Percentiles rank a stretch among this genome's conserved stretches.
Conservation (phyloP, 805 yeast species). For the Danielia reshetovae region DNA sequence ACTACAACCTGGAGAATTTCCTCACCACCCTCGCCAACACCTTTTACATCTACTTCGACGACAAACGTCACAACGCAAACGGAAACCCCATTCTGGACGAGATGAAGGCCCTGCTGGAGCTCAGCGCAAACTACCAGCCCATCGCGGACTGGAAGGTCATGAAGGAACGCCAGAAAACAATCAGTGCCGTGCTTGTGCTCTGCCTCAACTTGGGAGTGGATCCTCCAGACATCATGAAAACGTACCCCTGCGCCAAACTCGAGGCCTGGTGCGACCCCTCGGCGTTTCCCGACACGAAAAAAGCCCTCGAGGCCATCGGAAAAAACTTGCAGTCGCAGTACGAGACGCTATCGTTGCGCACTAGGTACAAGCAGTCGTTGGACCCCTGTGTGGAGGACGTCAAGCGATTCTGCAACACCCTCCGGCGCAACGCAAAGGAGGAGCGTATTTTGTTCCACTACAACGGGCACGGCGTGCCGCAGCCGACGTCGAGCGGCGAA, state of each 20-base stretch:
- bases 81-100: slow-evolving; percentile 71
- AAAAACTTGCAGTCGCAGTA: slow-evolving; percentile 84
- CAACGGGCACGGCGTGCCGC: slow-evolving; percentile 98
- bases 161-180: slow-evolving; percentile 87
- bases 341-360: slow-evolving; percentile 80
- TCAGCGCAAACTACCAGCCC: slow-evolving; percentile 55
- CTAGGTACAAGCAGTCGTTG: slow-evolving; percentile 83
- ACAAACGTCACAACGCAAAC: slow-evolving; percentile 86
- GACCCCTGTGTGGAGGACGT: slow-evolving; percentile 97
- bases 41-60: slow-evolving; percentile 82
- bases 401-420: slow-evolving; percentile 82
- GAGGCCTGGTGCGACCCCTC: slow-evolving; percentile 96
- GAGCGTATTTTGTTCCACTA: slow-evolving; percentile 92
- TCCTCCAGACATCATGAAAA: slow-evolving; percentile 92
- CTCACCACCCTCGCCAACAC: slow-evolving; percentile 56
- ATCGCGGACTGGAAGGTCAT: slow-evolving; percentile 88
- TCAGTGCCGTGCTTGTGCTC: slow-evolving; percentile 85
- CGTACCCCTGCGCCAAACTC: slow-evolving; percentile 85
- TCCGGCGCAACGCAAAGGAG: slow-evolving; percentile 87
- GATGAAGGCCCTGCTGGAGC: slow-evolving; percentile 40
- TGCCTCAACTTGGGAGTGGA: slow-evolving; percentile 94
- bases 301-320: slow-evolving; percentile 88
- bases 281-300: slow-evolving; percentile 74
- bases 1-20: slow-evolving; percentile 54
- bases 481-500: slow-evolving; percentile 93